Percentiles rank a stretch among this genome's conserved stretches.
Conservation (phyloP, 2,329 filamentous ascomycete species). For the Sarocladium strictum region DNA sequence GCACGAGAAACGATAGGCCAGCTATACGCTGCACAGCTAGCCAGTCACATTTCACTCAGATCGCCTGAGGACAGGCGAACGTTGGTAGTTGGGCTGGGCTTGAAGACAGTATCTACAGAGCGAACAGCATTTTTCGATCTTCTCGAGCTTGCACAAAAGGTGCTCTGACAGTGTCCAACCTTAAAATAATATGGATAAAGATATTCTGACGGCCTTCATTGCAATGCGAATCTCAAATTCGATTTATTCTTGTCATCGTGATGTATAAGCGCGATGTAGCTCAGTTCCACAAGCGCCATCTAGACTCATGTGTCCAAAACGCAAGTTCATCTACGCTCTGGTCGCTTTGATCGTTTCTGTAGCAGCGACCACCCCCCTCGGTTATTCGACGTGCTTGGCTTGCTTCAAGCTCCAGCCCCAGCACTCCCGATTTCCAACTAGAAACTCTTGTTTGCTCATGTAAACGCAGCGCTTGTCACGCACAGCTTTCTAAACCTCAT, state of each 20-base stretch:
- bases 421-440: not conserved
- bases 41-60: constrained; percentile 67
- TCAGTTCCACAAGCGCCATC: constrained; percentile 1
- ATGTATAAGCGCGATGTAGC: constrained; percentile 1
- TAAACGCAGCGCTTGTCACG: not conserved
- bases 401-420: not conserved
- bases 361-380: not conserved
- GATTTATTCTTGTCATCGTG: constrained; percentile 4
- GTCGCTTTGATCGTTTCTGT: not conserved
- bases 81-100: constrained; percentile 56
- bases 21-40: constrained; percentile 84
- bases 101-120: constrained; percentile 43
- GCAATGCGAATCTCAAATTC: not conserved
- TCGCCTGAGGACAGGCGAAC: constrained; percentile 58
- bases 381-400: not conserved
- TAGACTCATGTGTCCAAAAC: constrained; percentile 7
- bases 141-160: constrained; percentile 55
- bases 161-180: constrained; percentile 32
- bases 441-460: not conserved
- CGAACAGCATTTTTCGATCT: constrained; percentile 59
- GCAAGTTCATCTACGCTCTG: not conserved
- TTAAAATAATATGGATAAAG: not conserved
- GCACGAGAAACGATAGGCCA: constrained; percentile 80
- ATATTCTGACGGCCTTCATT: no score
- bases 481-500: not conserved